Conservation (phyloP, 495 filamentous ascomycete genomes). For the Xylaria castorea region DNA sequence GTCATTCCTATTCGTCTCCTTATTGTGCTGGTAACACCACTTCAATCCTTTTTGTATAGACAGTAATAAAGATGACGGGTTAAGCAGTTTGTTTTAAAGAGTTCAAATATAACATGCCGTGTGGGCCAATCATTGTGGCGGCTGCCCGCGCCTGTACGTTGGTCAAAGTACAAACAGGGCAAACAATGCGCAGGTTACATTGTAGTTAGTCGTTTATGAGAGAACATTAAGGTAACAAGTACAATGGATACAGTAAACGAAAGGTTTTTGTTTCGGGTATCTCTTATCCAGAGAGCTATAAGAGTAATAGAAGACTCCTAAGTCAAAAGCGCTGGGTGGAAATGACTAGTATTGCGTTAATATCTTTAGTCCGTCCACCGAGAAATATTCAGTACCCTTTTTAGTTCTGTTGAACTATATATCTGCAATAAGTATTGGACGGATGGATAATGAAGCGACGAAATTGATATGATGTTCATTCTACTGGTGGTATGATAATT, state of each 20-base stretch:
- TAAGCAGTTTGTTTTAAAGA: too few relatives aligned
- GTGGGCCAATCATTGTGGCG: neutral
- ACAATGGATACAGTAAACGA: neutral
- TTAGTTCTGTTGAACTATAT: neutral
- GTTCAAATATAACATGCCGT: too few relatives aligned
- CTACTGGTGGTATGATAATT: neutral
- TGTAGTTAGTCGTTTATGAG: neutral
- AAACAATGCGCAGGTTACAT: neutral
- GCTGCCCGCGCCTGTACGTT: neutral
- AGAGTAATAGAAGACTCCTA: neutral
- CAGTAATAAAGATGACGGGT: neutral
- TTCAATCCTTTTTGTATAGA: neutral
- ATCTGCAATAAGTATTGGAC: neutral
- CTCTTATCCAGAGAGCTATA: neutral
- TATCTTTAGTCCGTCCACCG: neutral
- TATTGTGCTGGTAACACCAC: neutral
- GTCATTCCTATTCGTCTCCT: neutral
- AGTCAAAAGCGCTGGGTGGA: neutral
- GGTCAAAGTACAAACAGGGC: neutral
- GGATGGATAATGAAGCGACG: neutral
- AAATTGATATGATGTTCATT: neutral
- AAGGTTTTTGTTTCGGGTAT: neutral
- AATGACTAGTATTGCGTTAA: neutral
- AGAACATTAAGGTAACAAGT: neutral
- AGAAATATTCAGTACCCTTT: neutral